Evolutionary conservation across 2,329 filamentous ascomycete species (phyloP).

Genomic region (Drechslerella coelobrocha): DNA sequence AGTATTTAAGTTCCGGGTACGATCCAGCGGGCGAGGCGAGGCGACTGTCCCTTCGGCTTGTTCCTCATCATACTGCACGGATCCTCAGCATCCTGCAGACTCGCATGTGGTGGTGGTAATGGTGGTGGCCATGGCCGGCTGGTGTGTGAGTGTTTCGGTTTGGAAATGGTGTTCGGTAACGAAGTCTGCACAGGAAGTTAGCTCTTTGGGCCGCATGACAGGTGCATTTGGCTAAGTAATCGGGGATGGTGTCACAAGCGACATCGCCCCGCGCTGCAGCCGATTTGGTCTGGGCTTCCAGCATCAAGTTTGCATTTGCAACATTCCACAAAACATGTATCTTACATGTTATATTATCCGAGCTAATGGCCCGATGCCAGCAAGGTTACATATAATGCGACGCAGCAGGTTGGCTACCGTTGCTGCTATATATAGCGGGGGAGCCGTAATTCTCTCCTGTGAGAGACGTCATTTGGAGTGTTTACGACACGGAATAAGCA

Average conservation of each 20-base stretch:
- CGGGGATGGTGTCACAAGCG: constrained; percentile 9
- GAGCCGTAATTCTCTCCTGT: too few relatives aligned
- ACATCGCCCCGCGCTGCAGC: too few relatives aligned
- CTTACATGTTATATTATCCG: not conserved
- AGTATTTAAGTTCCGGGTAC: constrained; percentile 4
- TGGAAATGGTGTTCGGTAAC: not conserved
- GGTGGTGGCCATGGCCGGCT: not conserved
- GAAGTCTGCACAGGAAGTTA: too few relatives aligned
- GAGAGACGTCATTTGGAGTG: too few relatives aligned
- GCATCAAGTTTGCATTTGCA: too few relatives aligned
- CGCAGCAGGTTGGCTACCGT: too few relatives aligned
- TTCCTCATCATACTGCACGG: not conserved
- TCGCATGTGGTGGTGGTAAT: not conserved
- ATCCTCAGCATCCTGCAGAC: not conserved
- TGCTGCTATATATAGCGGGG: too few relatives aligned
- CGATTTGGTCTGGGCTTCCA: too few relatives aligned
- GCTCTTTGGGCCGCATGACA: not conserved
- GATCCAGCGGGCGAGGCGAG: not conserved
- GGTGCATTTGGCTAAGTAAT: not conserved
- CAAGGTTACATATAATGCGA: too few relatives aligned
- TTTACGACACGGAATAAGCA: too few relatives aligned
- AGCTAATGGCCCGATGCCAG: not conserved
- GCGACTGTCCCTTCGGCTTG: not conserved
- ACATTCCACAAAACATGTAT: not conserved
- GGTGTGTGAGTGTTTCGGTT: not conserved